These are phyloP conservation scores for Lycium barbarum DNA, from an alignment of 257 asterid species.

Conservation along the genomic window DNA sequence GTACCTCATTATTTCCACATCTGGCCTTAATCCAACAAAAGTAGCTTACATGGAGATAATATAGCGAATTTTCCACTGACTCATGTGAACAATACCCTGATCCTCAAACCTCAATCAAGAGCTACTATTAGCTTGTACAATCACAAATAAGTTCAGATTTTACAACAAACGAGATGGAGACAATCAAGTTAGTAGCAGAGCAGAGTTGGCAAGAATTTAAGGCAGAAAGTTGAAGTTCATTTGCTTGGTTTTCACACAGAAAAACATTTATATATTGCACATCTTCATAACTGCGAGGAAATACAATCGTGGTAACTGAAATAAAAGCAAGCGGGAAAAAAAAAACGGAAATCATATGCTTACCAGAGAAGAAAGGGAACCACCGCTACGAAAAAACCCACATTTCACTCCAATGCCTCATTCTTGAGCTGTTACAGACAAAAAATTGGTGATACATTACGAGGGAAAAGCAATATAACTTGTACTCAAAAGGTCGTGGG, in stretches of 20 bases:
- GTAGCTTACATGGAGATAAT: too few relatives aligned
- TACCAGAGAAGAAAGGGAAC: slow-evolving; percentile 31
- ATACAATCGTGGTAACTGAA: neutral
- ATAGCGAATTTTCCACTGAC: too few relatives aligned
- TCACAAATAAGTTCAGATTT: neutral
- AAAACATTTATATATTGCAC: neutral
- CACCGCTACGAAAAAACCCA: slow-evolving; percentile 28
- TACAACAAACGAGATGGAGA: neutral
- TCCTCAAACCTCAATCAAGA: neutral
- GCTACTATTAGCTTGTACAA: neutral
- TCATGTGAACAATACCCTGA: too few relatives aligned
- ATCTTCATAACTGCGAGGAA: neutral
- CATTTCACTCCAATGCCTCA: slow-evolving; percentile 33
- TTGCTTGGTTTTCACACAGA: slow-evolving; percentile 10
- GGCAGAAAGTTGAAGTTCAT: neutral
- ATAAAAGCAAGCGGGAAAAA: neutral
- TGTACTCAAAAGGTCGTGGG: neutral
- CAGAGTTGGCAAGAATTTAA: neutral
- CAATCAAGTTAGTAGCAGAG: neutral
- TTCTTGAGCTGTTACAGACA: neutral
- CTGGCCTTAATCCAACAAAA: too few relatives aligned
- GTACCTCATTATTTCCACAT: too few relatives aligned
- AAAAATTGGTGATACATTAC: neutral
- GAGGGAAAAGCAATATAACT: neutral
- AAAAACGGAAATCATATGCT: neutral